phyloP scores from a whole-genome alignment of 441 rosid genomes.

The Erodium trifolium region DNA sequence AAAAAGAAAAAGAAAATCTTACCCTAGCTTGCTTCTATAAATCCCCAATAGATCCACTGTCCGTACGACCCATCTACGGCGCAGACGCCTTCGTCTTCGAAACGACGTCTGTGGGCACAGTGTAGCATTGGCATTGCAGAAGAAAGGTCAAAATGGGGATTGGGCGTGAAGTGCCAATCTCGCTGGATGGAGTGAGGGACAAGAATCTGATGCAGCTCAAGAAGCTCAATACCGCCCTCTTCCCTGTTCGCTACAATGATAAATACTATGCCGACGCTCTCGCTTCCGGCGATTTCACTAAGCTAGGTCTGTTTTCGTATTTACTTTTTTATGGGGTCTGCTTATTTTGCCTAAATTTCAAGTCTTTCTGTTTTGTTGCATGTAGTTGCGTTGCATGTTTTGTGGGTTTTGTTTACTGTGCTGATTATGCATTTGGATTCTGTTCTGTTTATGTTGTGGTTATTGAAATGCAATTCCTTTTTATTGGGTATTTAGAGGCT shows the following conservation, averaged over 20 bases:
- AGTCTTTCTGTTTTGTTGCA: background rate
- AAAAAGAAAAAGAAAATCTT: too few relatives aligned
- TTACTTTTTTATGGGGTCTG: background rate
- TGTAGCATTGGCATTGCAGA: too few relatives aligned
- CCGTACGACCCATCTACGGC: too few relatives aligned
- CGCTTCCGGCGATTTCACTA: conserved; percentile 80
- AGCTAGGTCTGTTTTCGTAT: conserved; percentile 45
- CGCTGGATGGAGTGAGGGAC: conserved; percentile 84
- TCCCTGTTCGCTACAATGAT: conserved; percentile 87
- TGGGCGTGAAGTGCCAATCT: conserved; percentile 61
- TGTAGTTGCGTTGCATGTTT: too few relatives aligned
- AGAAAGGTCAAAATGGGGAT: conserved; percentile 43
- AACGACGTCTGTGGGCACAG: too few relatives aligned
- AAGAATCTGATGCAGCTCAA: conserved; percentile 91
- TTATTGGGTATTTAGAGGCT: background rate
- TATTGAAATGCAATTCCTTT: background rate
- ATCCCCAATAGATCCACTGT: too few relatives aligned
- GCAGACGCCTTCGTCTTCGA: too few relatives aligned
- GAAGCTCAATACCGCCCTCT: conserved; percentile 85
- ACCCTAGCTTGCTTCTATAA: too few relatives aligned
- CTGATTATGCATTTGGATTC: too few relatives aligned
- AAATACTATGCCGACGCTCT: conserved; percentile 85
- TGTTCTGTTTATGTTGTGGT: too few relatives aligned
- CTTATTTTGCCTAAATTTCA: background rate
- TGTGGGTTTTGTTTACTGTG: too few relatives aligned